A percentile compares a stretch with the other conserved stretches of the same genome.
Evolutionary conservation across 225 moss, liverwort and hornwort genomes (phyloP).

Genomic region (Marchantia paleacea): DNA sequence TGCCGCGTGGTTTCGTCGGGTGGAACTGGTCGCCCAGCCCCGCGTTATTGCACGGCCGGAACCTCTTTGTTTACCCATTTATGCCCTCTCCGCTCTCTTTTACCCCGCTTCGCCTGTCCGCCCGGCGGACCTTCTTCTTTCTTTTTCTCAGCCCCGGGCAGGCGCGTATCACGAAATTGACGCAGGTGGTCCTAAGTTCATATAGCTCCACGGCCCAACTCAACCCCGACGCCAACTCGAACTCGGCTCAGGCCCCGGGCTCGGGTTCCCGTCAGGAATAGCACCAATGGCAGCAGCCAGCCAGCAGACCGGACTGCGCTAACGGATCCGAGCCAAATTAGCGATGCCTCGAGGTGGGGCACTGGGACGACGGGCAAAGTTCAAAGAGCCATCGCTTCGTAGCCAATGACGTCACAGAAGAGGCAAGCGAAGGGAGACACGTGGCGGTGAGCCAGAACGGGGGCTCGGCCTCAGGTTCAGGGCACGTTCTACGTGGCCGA

Average conservation of each 20-base stretch:
- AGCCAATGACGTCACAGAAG: conserved; percentile 2
- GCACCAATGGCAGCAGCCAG: not conserved
- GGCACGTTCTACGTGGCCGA: conserved; percentile 14
- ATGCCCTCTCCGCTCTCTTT: not conserved
- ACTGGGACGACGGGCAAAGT: not conserved
- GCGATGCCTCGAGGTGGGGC: not conserved
- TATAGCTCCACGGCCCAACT: not conserved
- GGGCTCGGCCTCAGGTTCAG: conserved; percentile 8
- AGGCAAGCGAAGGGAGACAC: not conserved
- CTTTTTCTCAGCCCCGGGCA: not conserved
- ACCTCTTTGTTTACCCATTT: not conserved
- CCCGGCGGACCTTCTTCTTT: not conserved
- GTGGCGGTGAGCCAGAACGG: not conserved
- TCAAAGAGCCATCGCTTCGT: not conserved
- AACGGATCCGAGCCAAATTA: not conserved
- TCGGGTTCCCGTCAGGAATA: conserved; percentile 11
- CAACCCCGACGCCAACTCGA: no score
- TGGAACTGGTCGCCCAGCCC: conserved; percentile 29
- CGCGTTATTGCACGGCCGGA: conserved; percentile 28
- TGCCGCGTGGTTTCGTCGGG: conserved; percentile 30
- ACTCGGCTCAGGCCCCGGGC: conserved; percentile 23
- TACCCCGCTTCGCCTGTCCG: no score
- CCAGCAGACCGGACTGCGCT: not conserved
- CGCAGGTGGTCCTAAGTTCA: conserved; percentile 24
- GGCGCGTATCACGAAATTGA: conserved; percentile 24